A percentile compares a stretch with the other conserved stretches of the same genome.
Evolutionary conservation across 441 rosid genomes (phyloP).

Genomic region (Eutrema salsugineum): DNA sequence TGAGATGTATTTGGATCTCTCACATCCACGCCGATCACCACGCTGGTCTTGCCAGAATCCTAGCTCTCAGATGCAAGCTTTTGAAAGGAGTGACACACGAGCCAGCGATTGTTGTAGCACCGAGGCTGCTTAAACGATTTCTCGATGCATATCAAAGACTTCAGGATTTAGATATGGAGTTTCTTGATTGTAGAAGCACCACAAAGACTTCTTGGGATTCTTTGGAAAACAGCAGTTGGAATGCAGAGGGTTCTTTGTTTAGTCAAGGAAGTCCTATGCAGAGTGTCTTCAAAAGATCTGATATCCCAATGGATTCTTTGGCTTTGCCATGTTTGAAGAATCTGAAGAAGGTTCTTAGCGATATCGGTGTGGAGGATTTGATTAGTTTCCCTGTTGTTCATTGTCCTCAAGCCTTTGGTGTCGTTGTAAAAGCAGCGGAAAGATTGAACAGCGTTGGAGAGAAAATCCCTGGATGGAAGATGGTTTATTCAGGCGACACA

Average conservation of each 20-base stretch:
- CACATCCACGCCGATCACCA: constrained; percentile 99
- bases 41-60: constrained; percentile 75
- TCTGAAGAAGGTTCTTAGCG: constrained; percentile 57
- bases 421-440: constrained; percentile 64
- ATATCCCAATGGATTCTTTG: constrained; percentile 39
- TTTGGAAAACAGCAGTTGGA: constrained; percentile 24
- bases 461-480: constrained; percentile 88
- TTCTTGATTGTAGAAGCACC: constrained; percentile 82
- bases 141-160: constrained; percentile 88
- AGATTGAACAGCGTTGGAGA: constrained; percentile 64
- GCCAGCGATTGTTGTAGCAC: constrained; percentile 76
- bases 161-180: constrained; percentile 88
- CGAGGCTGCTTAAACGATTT: constrained; percentile 74
- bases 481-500: constrained; percentile 93
- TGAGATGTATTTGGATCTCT: constrained; percentile 87
- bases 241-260: constrained; percentile 44
- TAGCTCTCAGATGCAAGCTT: constrained; percentile 72
- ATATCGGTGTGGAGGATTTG: constrained; percentile 61
- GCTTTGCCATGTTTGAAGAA: constrained; percentile 45
- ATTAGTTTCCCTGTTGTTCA: constrained; percentile 93
- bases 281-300: constrained; percentile 58
- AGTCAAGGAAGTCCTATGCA: constrained; percentile 62
- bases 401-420: constrained; percentile 88
- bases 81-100: constrained; percentile 64
- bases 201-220: constrained; percentile 56